Evolutionary conservation across 2,329 filamentous ascomycete species (phyloP), one percentile per base, ranked within the genome.

Genomic region (Tolypocladium guangdongense): DNA sequence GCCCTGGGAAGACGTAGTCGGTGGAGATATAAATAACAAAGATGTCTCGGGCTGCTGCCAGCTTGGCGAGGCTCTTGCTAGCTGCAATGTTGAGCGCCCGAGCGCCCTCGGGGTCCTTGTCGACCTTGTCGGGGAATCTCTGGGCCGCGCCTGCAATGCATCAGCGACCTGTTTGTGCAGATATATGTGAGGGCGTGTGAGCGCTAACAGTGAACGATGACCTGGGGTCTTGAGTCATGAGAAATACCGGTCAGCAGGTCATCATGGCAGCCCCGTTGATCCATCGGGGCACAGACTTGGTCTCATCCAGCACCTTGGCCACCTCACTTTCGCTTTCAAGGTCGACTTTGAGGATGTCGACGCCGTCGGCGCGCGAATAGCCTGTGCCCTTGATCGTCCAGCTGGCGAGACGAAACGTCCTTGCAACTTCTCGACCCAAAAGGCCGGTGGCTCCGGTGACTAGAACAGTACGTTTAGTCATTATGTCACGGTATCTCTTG

Each of bases 401-500:
- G 38, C 60, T 60, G 22, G 60, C 59, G 54, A 77, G 70, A 52
- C 83, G 74, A 66, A 96, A 95, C 14, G 80, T 81, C 56, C 78
- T 81, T 52, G 85, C 75, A 12, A 95, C 86, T 67, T 93, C 83
- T 45, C 90, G 82, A 49, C 91, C 90, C 2, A 96, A 78, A 12
- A 95, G 78, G 52, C 90, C 90, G 22, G 87, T 92, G 38, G 89
- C 90, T 54, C 90, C 90, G 7, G 90, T 96, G 53, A 96, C 74
- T 30, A 96, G 76, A 11, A 81, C 89, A 30, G 78, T 84, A 16
- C 61, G 61, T 35, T 59, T 55, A 4, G 56, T 33, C 64, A 66
- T 66, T 16, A 35, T 37, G 41, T 11, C 60, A 64, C 1, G 20
- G 43, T 46, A 18, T 32, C 16, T 32, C 1, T 1, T 16, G 16